Conservation (phyloP, 2,329 filamentous ascomycete genomes). For the Arthrobotrys musiformis region DNA sequence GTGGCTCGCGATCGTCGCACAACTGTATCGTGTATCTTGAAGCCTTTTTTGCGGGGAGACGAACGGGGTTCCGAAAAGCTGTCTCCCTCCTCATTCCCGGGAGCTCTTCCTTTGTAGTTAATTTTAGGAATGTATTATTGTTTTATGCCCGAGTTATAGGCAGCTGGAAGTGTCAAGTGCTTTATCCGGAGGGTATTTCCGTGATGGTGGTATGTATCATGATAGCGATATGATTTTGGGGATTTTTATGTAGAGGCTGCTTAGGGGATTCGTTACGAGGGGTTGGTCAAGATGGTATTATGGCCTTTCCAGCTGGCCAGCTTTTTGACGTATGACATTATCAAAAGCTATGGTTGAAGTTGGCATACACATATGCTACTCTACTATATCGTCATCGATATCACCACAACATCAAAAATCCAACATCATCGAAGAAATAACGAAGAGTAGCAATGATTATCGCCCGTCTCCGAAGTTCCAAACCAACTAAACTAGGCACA, state of each 20-base stretch:
- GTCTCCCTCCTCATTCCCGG: neutral
- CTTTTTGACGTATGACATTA: neutral
- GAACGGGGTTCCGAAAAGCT: conserved; percentile 4
- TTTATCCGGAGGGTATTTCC: neutral
- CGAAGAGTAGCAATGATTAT: conserved; percentile 3
- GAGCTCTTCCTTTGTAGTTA: neutral
- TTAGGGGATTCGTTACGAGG: neutral
- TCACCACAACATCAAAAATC: neutral
- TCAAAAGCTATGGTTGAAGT: too few relatives aligned
- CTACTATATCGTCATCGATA: too few relatives aligned
- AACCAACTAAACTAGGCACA: neutral
- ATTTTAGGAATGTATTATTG: conserved; percentile 6
- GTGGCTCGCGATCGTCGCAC: conserved; percentile 9
- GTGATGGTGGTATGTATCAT: conserved; percentile 6
- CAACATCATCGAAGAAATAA: neutral
- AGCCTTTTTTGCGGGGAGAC: neutral
- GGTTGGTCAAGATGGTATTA: neutral
- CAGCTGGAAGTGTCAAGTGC: conserved; percentile 10
- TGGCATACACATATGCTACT: too few relatives aligned
- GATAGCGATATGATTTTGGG: neutral
- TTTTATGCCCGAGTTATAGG: neutral
- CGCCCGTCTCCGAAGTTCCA: conserved; percentile 1
- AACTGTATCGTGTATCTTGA: conserved; percentile 1
- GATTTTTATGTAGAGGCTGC: neutral
- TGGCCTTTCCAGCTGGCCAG: too few relatives aligned